These are phyloP conservation scores for Paxillus rubicundulus DNA, from an alignment of 768 basidiomycete species.

Conservation along the genomic window DNA sequence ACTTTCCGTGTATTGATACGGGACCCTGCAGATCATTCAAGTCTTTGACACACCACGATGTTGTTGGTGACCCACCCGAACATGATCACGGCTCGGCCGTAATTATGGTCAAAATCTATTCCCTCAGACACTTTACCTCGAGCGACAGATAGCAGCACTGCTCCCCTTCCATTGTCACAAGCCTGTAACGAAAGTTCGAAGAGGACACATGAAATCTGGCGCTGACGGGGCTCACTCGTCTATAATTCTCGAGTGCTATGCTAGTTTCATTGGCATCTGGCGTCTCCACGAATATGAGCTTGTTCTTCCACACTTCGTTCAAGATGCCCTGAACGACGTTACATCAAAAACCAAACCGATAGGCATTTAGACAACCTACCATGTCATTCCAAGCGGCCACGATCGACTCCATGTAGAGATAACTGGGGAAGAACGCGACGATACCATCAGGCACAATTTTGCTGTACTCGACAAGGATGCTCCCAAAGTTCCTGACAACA, in stretches of 20 bases:
- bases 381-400: conserved; percentile 99
- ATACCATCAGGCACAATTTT: conserved; percentile 98
- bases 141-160: conserved; percentile 93
- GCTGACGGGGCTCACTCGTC: conserved; percentile 58
- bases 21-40: conserved; percentile 54
- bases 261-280: conserved; percentile 99
- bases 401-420: conserved; percentile 99
- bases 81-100: conserved; percentile 98
- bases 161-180: conserved; percentile 97
- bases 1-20: conserved; percentile 98
- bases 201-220: not conserved
- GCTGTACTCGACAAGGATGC: conserved; percentile 96
- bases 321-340: conserved; percentile 74
- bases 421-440: conserved; percentile 98
- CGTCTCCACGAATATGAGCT: conserved; percentile 98
- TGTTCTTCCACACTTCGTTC: conserved; percentile 99
- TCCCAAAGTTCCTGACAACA: conserved; percentile 98
- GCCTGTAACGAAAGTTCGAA: conserved; percentile 50
- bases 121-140: conserved; percentile 99
- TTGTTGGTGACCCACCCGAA: conserved; percentile 67
- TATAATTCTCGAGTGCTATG: conserved; percentile 95
- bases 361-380: conserved; percentile 50
- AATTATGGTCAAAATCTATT: conserved; percentile 99
- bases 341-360: not conserved
- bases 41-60: not conserved